Percentiles rank a stretch among this genome's conserved stretches.
Evolutionary conservation across 768 basidiomycete species (phyloP).

Genomic region (Auriscalpium vulgare): DNA sequence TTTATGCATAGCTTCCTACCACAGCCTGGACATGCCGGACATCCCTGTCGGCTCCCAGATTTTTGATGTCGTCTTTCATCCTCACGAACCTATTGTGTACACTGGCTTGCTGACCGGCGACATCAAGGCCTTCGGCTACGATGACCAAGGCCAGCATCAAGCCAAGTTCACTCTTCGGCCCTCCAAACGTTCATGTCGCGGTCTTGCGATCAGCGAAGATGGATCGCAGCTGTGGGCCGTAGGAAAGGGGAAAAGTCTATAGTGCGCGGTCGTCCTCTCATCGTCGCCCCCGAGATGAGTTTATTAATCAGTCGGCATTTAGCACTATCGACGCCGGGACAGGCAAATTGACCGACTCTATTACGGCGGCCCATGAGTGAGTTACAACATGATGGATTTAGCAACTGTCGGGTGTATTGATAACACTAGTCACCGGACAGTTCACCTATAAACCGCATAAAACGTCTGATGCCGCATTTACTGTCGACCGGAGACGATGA

Average conservation of each 20-base stretch:
- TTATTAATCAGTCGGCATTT: background rate
- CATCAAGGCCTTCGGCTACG: constrained; percentile 75
- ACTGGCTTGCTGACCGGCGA: constrained; percentile 75
- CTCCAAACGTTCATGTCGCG: constrained; percentile 79
- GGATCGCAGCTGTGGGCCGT: constrained; percentile 68
- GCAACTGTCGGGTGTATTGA: background rate
- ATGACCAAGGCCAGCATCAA: constrained; percentile 56
- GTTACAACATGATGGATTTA: constrained; percentile 26
- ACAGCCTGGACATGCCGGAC: constrained; percentile 37
- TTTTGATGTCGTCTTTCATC: constrained; percentile 88
- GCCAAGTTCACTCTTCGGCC: constrained; percentile 57
- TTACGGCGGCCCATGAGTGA: constrained; percentile 59
- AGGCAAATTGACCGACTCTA: constrained; percentile 41
- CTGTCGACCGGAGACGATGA: constrained; percentile 90
- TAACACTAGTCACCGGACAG: constrained; percentile 28
- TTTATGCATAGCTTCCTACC: too few relatives aligned
- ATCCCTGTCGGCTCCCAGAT: constrained; percentile 70
- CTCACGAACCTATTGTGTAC: constrained; percentile 61
- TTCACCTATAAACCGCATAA: constrained; percentile 81
- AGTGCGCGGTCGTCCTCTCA: constrained; percentile 42
- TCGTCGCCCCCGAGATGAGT: background rate
- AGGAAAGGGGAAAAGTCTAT: constrained; percentile 73
- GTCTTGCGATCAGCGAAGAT: constrained; percentile 57
- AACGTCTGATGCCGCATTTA: constrained; percentile 58
- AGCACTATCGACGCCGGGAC: constrained; percentile 65